Evolutionary conservation across 2,329 filamentous ascomycete species (phyloP).

Genomic region (Tolypocladium tundrense): DNA sequence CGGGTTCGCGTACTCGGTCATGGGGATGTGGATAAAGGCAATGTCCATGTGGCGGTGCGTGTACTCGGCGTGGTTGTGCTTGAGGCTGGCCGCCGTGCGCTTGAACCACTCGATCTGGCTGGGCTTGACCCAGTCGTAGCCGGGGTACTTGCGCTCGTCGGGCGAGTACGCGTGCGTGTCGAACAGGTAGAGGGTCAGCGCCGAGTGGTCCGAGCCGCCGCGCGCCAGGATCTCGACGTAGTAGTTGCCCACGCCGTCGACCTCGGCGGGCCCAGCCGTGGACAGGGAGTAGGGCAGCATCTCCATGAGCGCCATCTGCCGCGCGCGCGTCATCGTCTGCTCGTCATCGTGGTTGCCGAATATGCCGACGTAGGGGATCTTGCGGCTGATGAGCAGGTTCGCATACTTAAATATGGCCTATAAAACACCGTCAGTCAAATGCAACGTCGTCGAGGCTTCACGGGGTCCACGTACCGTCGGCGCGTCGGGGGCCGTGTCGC

Average conservation of each 20-base stretch:
- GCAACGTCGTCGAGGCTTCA: background rate
- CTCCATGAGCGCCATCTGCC: slow-evolving; percentile 79
- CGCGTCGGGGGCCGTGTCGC: slow-evolving; percentile 81
- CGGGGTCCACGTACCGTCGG: slow-evolving; percentile 54
- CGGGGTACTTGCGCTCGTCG: slow-evolving; percentile 77
- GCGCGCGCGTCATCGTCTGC: slow-evolving; percentile 62
- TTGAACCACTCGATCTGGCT: slow-evolving; percentile 94
- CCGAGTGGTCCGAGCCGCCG: slow-evolving; percentile 71
- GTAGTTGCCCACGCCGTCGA: slow-evolving; percentile 93
- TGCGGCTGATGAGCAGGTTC: slow-evolving; percentile 71
- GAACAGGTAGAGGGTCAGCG: slow-evolving; percentile 86
- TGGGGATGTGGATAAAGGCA: slow-evolving; percentile 93
- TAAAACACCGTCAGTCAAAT: slow-evolving; percentile 9
- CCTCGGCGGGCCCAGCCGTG: slow-evolving; percentile 67
- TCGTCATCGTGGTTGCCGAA: slow-evolving; percentile 98
- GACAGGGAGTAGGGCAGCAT: slow-evolving; percentile 83
- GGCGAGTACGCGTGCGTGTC: slow-evolving; percentile 90
- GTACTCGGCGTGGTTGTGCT: slow-evolving; percentile 72
- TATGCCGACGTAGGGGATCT: slow-evolving; percentile 86
- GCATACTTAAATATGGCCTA: slow-evolving; percentile 89
- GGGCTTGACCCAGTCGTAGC: slow-evolving; percentile 95
- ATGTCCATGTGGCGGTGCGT: slow-evolving; percentile 90
- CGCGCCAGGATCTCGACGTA: slow-evolving; percentile 80
- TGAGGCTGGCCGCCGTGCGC: slow-evolving; percentile 61
- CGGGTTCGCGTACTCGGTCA: slow-evolving; percentile 71